Conservation (phyloP, 495 filamentous ascomycete genomes). For the Pyrenopolyporus hunteri region DNA sequence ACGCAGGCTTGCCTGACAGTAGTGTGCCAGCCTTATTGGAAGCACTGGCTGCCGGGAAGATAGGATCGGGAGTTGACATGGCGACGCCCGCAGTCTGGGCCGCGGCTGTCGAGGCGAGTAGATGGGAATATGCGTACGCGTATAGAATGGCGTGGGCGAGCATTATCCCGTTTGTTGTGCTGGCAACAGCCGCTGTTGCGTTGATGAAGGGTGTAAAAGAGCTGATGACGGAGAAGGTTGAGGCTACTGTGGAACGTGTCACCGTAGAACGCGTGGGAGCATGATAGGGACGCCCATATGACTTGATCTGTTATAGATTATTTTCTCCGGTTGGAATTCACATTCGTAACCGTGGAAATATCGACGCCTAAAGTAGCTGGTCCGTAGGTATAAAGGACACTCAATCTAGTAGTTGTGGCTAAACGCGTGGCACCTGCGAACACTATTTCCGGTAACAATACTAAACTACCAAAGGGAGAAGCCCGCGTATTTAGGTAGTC, state of each 20-base stretch:
- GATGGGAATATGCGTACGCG: constrained; percentile 50
- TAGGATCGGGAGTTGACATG: constrained; percentile 42
- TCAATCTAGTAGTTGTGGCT: too few species aligned
- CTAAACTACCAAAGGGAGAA: too few species aligned
- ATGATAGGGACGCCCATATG: not conserved
- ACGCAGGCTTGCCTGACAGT: constrained; percentile 48
- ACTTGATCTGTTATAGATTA: too few species aligned
- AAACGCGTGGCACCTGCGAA: too few species aligned
- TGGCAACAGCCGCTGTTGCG: constrained; percentile 53
- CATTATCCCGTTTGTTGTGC: constrained; percentile 60
- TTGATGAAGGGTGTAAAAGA: constrained; percentile 56
- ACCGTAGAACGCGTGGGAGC: constrained; percentile 46
- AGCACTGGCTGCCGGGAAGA: constrained; percentile 43
- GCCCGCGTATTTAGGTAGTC: too few species aligned
- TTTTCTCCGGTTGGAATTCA: too few species aligned
- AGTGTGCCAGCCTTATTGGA: constrained; percentile 47
- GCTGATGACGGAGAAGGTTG: constrained; percentile 59
- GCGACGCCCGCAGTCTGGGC: constrained; percentile 46
- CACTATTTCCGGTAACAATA: too few species aligned
- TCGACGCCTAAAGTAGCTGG: too few species aligned
- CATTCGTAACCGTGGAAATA: too few species aligned
- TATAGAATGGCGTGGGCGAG: constrained; percentile 59
- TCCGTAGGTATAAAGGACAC: too few species aligned
- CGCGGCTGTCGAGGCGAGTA: constrained; percentile 48
- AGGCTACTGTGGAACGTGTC: constrained; percentile 53